Evolutionary conservation across 2,329 filamentous ascomycete species (phyloP), one percentile per base, ranked within the genome.

Genomic region (Elsinoe batatas): DNA sequence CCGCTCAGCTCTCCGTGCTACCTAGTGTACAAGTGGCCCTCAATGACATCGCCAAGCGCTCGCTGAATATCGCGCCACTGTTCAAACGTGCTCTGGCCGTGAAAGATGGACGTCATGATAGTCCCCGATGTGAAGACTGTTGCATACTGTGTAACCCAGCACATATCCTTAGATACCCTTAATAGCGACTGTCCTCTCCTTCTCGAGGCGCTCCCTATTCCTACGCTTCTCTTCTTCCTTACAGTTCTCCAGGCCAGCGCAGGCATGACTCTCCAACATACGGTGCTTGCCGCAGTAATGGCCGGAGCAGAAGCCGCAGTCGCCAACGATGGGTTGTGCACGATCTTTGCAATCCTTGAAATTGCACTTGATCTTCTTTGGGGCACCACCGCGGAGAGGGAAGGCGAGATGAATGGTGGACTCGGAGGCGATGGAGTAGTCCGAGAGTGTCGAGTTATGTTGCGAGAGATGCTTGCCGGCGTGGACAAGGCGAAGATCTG

Each of bases 221-320:
- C 90, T 84, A 71, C 94, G 89, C 73, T 95, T 89, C 47, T 88
- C 91, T 72, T 95, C 90, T 77, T 95, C 93, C 80, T 96, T 95
- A 80, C 91, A 96, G 74, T 95, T 88, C 77, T 97, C 93, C 57
- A 98, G 77, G 38, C 90, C 90, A 61, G 81, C 83, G 76, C 93
- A 98, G 74, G 88, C 88, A 75, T 98, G 93, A 64, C 91, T 88
- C 73, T 98, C 93, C 61, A 97, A 74, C 74, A 97, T 80, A 56
- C 93, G 81, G 74, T 98, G 93, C 76, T 90, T 95, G 64, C 88
- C 88, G 74, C 93, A 98, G 77, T 88, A 97, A 70, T 94, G 88
- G 44, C 91, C 90, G 56, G 85, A 79, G 76, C 93, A 98, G 78
- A 97, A 97, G 59, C 84, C 85, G 74, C 93, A 98, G 76, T 97